Evolutionary conservation across 331 rosid species (phyloP).

Genomic region (Telfairia occidentalis): DNA sequence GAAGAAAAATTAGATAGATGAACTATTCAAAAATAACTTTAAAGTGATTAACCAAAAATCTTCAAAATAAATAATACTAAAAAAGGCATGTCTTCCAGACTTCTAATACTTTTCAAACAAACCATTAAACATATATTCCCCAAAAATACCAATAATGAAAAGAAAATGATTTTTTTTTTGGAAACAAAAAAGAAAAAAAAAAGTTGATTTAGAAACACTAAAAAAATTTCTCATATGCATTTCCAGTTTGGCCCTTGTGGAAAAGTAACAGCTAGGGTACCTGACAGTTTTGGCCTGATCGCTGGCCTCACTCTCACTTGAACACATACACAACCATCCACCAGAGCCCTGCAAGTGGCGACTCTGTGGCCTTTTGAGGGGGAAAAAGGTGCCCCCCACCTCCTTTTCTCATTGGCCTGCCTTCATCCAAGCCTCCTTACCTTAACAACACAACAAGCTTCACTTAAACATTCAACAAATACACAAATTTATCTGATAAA

Average conservation of each 20-base stretch:
- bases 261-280: neutral
- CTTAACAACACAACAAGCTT: neutral
- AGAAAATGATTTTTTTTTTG: no score
- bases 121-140: neutral
- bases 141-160: neutral
- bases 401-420: neutral
- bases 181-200: no score
- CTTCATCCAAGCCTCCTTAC: neutral
- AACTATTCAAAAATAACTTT: no score
- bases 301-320: neutral
- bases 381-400: neutral
- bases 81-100: neutral
- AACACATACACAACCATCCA: neutral
- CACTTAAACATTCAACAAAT: neutral
- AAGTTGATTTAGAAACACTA: neutral
- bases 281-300: neutral
- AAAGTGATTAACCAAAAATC: no score
- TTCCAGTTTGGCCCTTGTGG: neutral
- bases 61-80: no score
- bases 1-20: no score
- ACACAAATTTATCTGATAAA: neutral
- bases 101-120: neutral
- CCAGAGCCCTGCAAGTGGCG: neutral
- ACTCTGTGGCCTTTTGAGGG: neutral
- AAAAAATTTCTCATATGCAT: neutral